Conservation (phyloP, 1,284 basidiomycete species). For the Trichosporon sp. region DNA sequence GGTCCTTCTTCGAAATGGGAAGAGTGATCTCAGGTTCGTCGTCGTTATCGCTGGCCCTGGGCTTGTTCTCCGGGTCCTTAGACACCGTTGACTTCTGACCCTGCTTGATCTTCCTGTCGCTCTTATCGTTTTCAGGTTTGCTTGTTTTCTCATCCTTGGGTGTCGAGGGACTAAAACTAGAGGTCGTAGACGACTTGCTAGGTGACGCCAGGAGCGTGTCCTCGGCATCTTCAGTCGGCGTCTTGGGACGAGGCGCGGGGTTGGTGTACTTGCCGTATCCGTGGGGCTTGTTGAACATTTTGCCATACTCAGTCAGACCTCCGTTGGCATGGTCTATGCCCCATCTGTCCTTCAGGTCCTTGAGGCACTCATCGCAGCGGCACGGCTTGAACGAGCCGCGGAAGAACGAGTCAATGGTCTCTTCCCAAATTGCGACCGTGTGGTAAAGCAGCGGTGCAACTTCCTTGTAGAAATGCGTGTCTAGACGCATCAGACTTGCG, state of each 20-base stretch:
- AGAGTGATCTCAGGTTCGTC: background rate
- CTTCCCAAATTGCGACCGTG: slow-evolving; percentile 24
- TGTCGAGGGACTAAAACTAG: background rate
- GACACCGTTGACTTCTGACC: too few species aligned
- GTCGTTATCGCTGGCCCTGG: background rate
- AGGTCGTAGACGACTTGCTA: background rate
- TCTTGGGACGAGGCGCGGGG: background rate
- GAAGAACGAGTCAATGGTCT: slow-evolving; percentile 18
- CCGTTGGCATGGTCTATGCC: background rate
- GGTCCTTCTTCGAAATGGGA: background rate
- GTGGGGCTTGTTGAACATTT: background rate
- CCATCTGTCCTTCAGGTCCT: background rate
- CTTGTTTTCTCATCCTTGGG: background rate
- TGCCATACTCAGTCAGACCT: background rate
- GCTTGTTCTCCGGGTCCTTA: background rate
- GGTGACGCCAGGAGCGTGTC: background rate
- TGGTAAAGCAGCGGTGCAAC: slow-evolving; percentile 25
- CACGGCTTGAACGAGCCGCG: slow-evolving; percentile 1
- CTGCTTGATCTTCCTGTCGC: background rate
- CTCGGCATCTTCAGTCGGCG: too few species aligned
- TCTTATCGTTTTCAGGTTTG: background rate
- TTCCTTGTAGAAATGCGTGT: slow-evolving; percentile 27
- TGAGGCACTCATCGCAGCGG: background rate
- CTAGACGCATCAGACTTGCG: slow-evolving; percentile 28
- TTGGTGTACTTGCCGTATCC: background rate